These are phyloP conservation scores for Sporisorium graminicola DNA, from an alignment of 1,284 basidiomycete genomes.

Conservation along the genomic window DNA sequence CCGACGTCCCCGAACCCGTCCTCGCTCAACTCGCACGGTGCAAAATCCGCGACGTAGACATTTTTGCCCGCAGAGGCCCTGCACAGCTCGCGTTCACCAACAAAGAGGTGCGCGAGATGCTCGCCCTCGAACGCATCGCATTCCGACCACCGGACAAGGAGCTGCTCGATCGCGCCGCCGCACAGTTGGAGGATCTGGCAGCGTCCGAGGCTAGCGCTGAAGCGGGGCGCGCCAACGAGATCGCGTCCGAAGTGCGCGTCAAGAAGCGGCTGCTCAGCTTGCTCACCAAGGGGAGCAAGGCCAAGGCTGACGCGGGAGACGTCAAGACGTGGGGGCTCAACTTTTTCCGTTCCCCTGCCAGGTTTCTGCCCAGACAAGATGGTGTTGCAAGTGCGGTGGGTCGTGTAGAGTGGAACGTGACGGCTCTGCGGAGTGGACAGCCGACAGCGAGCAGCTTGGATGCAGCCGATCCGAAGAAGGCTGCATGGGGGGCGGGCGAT, in stretches of 20 bases:
- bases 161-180: conserved; percentile 68
- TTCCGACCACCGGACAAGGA: conserved; percentile 73
- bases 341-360: conserved; percentile 59
- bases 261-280: conserved; percentile 75
- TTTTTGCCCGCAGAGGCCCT: conserved; percentile 87
- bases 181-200: conserved; percentile 40
- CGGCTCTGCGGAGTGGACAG: conserved; percentile 20
- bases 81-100: conserved; percentile 91
- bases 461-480: conserved; percentile 32
- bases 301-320: conserved; percentile 25
- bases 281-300: conserved; percentile 78
- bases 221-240: conserved; percentile 17
- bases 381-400: conserved; percentile 16
- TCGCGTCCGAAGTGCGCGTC: conserved; percentile 68
- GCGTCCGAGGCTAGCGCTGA: conserved; percentile 19
- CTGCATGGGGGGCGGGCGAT: conserved; percentile 26
- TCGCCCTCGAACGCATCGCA: conserved; percentile 79
- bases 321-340: conserved; percentile 61
- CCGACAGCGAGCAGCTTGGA: conserved; percentile 31
- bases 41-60: conserved; percentile 80
- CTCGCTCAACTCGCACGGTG: conserved; percentile 79
- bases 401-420: conserved; percentile 57
- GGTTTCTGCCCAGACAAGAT: conserved; percentile 30
- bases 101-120: conserved; percentile 93
- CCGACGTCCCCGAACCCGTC: conserved; percentile 85